Evolutionary conservation across 2,329 filamentous ascomycete genomes (phyloP), one percentile per base, ranked within the genome.

Genomic region (Ophiostoma quercus): DNA sequence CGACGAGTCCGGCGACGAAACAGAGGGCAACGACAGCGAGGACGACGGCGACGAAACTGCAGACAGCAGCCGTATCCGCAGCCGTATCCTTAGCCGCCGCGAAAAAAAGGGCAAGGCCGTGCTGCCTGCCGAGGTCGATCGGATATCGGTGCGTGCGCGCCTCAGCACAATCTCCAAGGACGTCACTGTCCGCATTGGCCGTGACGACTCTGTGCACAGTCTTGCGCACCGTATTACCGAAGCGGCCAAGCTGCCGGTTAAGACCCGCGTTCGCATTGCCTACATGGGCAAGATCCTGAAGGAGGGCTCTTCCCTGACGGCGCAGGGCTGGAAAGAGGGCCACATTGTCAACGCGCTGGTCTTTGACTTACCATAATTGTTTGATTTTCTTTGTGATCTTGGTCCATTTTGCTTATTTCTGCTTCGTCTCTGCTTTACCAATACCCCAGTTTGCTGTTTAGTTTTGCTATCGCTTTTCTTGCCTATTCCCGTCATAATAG

Each of bases 231-330:
- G 84, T 75, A 81, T 96, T 47, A 83, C 84, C 25, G 84, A 88
- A 65, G 85, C 90, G 76, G 85, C 86, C 39, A 82, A 83, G 90
- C 80, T 94, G 41, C 78, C 84, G 1, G 77, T 82, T 8, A 81
- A 81, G 63, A 87, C 86, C 72, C 85, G 83, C 66, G 82, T 97
- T 67, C 87, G 87, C 69, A 85, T 97, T 71, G 89, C 88, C 25
- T 96, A 96, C 77, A 84, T 95, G 79, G 94, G 94, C 74, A 92
- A 88, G 77, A 86, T 94, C 67, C 84, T 97, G 65, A 88, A 88
- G 73, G 91, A 94, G 73, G 83, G 84, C 69, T 77, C 85, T 25
- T 84, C 89, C 0, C 81, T 97, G 22, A 78, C 82, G 63, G 84
- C 85, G 2, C 90, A 95, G 74, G 90, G 90, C 67, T 97, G 92